Conservation (phyloP, 176 grass and related monocot genomes). For the Triticum dicoccoides region DNA sequence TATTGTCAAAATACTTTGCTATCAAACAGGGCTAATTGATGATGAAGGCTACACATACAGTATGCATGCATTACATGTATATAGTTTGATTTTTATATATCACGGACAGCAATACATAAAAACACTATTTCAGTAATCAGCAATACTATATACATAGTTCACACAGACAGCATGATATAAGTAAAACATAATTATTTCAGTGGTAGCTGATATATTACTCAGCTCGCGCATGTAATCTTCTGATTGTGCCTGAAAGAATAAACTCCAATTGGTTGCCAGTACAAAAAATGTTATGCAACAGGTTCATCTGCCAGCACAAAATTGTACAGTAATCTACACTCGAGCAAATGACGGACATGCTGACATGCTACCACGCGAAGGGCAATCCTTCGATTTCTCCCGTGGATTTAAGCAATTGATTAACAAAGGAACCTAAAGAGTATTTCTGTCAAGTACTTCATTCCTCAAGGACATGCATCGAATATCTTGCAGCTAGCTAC, state of each 20-base stretch:
- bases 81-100: not conserved
- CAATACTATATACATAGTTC: not conserved
- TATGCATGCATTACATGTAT: not conserved
- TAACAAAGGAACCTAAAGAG: constrained; percentile 29
- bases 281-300: not conserved
- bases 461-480: not conserved
- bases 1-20: too few relatives aligned
- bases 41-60: not conserved
- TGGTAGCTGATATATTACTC: not conserved
- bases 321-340: constrained; percentile 15
- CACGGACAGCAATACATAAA: not conserved
- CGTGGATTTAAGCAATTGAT: constrained; percentile 3
- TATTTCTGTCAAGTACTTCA: constrained; percentile 26
- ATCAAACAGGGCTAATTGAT: not conserved
- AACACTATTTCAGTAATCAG: not conserved
- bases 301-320: constrained; percentile 8
- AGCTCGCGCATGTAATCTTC: not conserved
- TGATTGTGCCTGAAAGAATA: constrained; percentile 8
- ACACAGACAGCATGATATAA: not conserved
- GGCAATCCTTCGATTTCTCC: constrained; percentile 13
- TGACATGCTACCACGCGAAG: constrained; percentile 1
- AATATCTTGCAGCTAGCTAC: constrained; percentile 13
- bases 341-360: not conserved
- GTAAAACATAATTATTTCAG: not conserved
- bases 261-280: not conserved